Percentiles rank a stretch among this genome's conserved stretches.
These are phyloP conservation scores for Coemansia sp. DNA, from an alignment of 192 early-diverging fungal genomes.

Conservation along the genomic window DNA sequence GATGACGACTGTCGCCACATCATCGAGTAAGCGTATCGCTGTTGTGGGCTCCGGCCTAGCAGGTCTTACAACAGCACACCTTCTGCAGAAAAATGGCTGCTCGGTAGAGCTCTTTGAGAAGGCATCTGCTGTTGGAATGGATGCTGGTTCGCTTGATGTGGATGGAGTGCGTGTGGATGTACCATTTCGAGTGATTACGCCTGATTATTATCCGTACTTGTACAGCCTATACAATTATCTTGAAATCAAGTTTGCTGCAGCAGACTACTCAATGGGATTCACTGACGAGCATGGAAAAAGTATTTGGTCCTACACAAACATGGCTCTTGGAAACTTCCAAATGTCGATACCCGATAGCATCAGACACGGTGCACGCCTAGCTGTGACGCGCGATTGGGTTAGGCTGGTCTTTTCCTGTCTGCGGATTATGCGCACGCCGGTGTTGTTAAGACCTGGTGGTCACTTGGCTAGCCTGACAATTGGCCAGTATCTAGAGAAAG, in stretches of 20 bases:
- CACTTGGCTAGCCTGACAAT: constrained; percentile 20
- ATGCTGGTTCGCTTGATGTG: constrained; percentile 39
- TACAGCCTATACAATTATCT: constrained; percentile 39
- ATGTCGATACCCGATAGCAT: constrained; percentile 31
- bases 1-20: background rate
- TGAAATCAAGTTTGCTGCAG: constrained; percentile 26
- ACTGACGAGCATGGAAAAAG: constrained; percentile 8
- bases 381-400: constrained; percentile 40
- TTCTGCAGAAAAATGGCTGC: constrained; percentile 37
- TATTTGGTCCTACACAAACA: constrained; percentile 51
- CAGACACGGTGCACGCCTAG: constrained; percentile 3
- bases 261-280: constrained; percentile 51
- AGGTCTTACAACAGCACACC: constrained; percentile 41
- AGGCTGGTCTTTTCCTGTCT: constrained; percentile 26
- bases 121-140: constrained; percentile 37
- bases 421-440: constrained; percentile 13
- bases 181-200: constrained; percentile 52
- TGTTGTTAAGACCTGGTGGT: constrained; percentile 1
- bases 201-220: constrained; percentile 52
- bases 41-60: constrained; percentile 51
- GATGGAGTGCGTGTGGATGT: constrained; percentile 48
- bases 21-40: constrained; percentile 21
- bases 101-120: constrained; percentile 42
- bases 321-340: constrained; percentile 19
- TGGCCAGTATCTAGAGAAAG: constrained; percentile 25